phyloP scores from a whole-genome alignment of 306 rosid species.

The Glycyrrhiza uralensis region DNA sequence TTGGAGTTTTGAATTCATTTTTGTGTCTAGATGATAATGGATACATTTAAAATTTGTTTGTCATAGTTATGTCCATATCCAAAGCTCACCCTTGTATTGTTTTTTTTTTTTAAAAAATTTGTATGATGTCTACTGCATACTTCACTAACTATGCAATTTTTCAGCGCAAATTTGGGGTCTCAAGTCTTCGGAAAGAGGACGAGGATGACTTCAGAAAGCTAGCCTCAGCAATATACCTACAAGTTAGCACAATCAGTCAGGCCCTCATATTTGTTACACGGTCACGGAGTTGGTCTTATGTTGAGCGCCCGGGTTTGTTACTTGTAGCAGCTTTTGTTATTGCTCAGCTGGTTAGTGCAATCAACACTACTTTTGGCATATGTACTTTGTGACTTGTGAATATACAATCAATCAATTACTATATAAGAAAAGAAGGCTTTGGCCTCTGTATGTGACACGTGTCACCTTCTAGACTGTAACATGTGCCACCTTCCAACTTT shows the following conservation, averaged over 20 bases:
- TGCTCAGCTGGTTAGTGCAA: conserved; percentile 74
- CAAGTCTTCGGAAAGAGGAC: conserved; percentile 50
- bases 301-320: conserved; percentile 72
- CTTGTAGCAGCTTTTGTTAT: conserved; percentile 61
- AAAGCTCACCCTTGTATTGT: background rate
- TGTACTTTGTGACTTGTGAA: background rate
- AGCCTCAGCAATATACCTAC: conserved; percentile 72
- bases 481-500: no score
- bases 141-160: background rate
- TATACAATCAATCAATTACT: no score
- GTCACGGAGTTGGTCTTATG: conserved; percentile 68
- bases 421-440: no score
- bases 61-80: background rate
- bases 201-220: conserved; percentile 53
- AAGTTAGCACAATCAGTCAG: conserved; percentile 82
- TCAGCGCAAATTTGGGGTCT: conserved; percentile 74
- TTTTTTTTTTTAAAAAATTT: no score
- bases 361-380: background rate
- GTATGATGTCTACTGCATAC: background rate
- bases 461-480: no score
- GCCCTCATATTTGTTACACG: conserved; percentile 82
- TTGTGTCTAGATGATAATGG: no score
- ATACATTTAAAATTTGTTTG: background rate
- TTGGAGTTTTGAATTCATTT: no score
- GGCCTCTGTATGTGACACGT: no score